Evolutionary conservation across 345 rosid species (phyloP), one percentile per base, ranked within the genome.

Genomic region (Gossypium arboreum): DNA sequence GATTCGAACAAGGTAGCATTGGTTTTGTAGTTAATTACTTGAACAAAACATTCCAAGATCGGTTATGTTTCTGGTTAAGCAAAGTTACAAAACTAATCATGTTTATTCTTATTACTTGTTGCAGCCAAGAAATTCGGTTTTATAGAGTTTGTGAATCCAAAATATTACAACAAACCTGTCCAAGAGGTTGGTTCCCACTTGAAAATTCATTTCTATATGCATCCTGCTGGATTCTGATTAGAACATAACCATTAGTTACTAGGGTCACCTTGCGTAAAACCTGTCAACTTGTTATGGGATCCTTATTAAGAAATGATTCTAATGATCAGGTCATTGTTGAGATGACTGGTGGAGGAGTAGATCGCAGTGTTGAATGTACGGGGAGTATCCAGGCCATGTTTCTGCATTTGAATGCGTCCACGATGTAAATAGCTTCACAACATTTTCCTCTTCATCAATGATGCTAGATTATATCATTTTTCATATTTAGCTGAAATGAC

Each of bases 391-490:
- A 86, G 51, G 92, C 94, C 75, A 89, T 92, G 97, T 90, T 62
- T 90, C 94, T 18, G 97, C 97, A 22, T 92, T 92, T 50, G 94
- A 92, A 87, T 91, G 96, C 25, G 94, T 88, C 56, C 97, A 93
- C 20, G 93, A 91, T 75, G 97, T 89, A 88, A 90, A n/a, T 20
- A 63, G n/a, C 59, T 61, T 47, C 58, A 15, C 55, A n/a, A n/a
- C 48, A 5, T 55, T 64, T 11, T 71, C 55, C 11, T 27, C 12
- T 4, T 25, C 11, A 25, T 24, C 3, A 1, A 45, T 55, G 7
- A 47, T 56, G 3, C 16, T 20, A 10, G n/a, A 17, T 16, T 62
- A 67, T 17, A 5, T 62, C 52, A 25, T 29, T 68, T 43, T 51
- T 24, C 76, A 16, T 27, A 25, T 74, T 57, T 61, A 68, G 51